Percentiles rank a stretch among this genome's conserved stretches.
phyloP scores from a whole-genome alignment of 2,329 filamentous ascomycete species.

The Chalaropsis thielavioides region DNA sequence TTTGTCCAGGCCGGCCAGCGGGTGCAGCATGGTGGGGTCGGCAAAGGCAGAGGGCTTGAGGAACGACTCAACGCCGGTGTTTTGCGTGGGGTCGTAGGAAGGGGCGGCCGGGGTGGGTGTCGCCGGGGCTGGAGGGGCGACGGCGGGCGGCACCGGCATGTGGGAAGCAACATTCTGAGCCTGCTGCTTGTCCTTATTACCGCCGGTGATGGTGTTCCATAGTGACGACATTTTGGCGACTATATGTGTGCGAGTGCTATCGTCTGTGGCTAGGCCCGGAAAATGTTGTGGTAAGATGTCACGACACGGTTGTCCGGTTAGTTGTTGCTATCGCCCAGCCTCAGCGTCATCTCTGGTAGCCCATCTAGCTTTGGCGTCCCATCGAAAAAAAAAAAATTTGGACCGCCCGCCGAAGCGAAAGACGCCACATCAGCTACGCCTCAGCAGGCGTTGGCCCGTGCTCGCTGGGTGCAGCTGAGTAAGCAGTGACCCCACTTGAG shows the following conservation, averaged over 20 bases:
- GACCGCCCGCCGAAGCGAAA: not conserved
- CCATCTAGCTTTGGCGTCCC: not conserved
- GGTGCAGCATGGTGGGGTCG: slow-evolving; percentile 81
- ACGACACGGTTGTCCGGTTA: slow-evolving; percentile 1
- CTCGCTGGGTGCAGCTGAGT: slow-evolving; percentile 2
- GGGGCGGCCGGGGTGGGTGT: slow-evolving; percentile 38
- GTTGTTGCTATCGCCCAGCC: not conserved
- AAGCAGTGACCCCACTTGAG: slow-evolving; percentile 12
- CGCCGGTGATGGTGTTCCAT: slow-evolving; percentile 48
- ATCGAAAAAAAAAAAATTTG: slow-evolving; percentile 16
- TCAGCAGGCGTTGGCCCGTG: not conserved
- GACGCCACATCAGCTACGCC: slow-evolving; percentile 14
- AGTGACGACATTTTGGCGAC: slow-evolving; percentile 36
- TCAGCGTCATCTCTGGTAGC: slow-evolving; percentile 4
- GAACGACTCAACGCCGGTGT: slow-evolving; percentile 75
- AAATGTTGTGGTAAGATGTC: not conserved
- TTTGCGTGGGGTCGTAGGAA: slow-evolving; percentile 55
- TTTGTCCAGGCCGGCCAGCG: slow-evolving; percentile 82
- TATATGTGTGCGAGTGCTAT: slow-evolving; percentile 2
- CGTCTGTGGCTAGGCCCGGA: not conserved
- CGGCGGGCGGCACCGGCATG: slow-evolving; percentile 8
- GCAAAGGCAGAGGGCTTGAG: slow-evolving; percentile 61
- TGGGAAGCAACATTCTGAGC: slow-evolving; percentile 26
- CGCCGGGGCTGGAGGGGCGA: slow-evolving; percentile 29
- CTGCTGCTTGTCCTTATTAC: slow-evolving; percentile 34